Conservation (phyloP, 352 stramenopile genomes). For the Albugo candida region DNA sequence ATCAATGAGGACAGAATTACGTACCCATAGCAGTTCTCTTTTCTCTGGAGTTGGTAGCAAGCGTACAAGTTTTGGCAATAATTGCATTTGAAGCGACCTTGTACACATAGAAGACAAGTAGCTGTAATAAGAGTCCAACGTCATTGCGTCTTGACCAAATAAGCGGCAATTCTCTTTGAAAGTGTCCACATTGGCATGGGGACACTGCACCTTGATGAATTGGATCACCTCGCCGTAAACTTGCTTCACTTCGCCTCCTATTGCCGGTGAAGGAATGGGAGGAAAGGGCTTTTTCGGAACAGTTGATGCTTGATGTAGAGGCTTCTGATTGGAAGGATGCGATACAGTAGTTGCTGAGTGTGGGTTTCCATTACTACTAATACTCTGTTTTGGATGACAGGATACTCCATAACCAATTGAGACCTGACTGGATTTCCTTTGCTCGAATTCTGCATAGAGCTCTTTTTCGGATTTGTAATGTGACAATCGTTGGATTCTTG, state of each 20-base stretch:
- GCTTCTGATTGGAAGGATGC: constrained; percentile 1
- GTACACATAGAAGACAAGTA: constrained; percentile 73
- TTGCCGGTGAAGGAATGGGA: constrained; percentile 26
- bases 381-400: not conserved
- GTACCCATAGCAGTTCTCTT: constrained; percentile 60
- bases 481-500: constrained; percentile 40
- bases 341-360: not conserved
- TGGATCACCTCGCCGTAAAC: constrained; percentile 68
- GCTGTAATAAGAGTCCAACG: constrained; percentile 59
- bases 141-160: constrained; percentile 74
- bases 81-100: constrained; percentile 41
- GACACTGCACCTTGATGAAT: constrained; percentile 52
- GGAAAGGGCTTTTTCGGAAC: constrained; percentile 20
- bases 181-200: constrained; percentile 59
- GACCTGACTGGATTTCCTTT: constrained; percentile 10
- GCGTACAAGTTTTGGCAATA: constrained; percentile 60
- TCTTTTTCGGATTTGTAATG: constrained; percentile 67
- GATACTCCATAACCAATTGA: constrained; percentile 1
- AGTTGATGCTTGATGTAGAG: constrained; percentile 8
- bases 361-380: not conserved
- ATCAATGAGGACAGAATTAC: constrained; percentile 3
- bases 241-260: constrained; percentile 56
- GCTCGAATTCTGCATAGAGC: constrained; percentile 59
- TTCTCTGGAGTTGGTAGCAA: constrained; percentile 71
- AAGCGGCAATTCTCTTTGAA: constrained; percentile 81